These are phyloP conservation scores for Dalbergia oliveri DNA, from an alignment of 306 rosid species.

Conservation along the genomic window DNA sequence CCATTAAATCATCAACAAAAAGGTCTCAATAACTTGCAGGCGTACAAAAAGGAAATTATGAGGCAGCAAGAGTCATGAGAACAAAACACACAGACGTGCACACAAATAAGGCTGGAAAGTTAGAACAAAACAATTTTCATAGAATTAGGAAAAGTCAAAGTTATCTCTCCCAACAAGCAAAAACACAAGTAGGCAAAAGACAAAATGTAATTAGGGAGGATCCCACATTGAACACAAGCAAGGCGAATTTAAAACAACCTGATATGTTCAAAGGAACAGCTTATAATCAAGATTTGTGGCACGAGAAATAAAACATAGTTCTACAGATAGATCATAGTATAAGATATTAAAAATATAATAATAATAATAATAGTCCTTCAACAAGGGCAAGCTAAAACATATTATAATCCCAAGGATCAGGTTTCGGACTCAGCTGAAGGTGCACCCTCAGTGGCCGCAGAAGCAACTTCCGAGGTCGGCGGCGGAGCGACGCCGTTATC, in stretches of 20 bases:
- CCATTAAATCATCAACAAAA: not conserved
- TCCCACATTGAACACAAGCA: not conserved
- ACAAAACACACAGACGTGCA: not conserved
- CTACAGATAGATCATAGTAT: conserved; percentile 44
- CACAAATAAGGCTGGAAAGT: not conserved
- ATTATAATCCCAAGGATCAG: conserved; percentile 47
- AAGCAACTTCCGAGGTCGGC: conserved; percentile 31
- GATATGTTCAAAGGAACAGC: conserved; percentile 33
- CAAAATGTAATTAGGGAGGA: not conserved
- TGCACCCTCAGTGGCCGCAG: conserved; percentile 49
- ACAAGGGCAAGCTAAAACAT: conserved; percentile 46
- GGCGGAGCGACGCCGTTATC: conserved; percentile 52
- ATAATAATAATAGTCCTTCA: not conserved
- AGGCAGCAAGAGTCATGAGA: not conserved
- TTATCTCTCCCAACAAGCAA: not conserved
- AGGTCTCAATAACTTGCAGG: conserved; percentile 13
- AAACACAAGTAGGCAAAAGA: not conserved
- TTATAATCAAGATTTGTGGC: conserved; percentile 28
- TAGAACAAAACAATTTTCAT: not conserved
- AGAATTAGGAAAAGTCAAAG: not conserved
- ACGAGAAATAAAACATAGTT: conserved; percentile 39
- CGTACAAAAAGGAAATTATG: not conserved
- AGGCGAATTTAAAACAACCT: conserved; percentile 10
- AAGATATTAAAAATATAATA: conserved; percentile 28
- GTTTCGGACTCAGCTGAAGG: conserved; percentile 49